Conservation (phyloP, 768 basidiomycete genomes). For the Myochromella boudieri region DNA sequence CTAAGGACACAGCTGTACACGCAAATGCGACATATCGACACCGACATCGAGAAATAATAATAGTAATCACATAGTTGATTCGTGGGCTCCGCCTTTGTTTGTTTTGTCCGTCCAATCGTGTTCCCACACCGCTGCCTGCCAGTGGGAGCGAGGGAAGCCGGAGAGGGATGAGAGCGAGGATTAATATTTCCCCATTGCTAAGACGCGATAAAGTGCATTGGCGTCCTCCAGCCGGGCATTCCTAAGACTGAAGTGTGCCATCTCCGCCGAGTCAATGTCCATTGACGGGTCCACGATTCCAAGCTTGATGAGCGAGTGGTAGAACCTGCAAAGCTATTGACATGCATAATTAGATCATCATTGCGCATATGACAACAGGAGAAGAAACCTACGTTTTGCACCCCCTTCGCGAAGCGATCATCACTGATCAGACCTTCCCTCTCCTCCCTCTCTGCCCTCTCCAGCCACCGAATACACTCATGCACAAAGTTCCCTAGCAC, state of each 20-base stretch:
- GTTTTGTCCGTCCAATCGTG: not conserved
- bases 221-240: conserved; percentile 78
- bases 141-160: not conserved
- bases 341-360: not conserved
- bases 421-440: conserved; percentile 67
- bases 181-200: conserved; percentile 49
- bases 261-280: conserved; percentile 75
- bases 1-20: conserved; percentile 8
- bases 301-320: conserved; percentile 65
- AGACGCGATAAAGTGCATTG: conserved; percentile 64
- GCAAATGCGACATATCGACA: no score
- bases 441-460: conserved; percentile 68
- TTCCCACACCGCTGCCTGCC: no score
- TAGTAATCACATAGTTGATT: conserved; percentile 15
- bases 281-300: conserved; percentile 58
- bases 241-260: conserved; percentile 73
- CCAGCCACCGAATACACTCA: conserved; percentile 67
- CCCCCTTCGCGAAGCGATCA: conserved; percentile 70
- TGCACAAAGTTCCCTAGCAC: conserved; percentile 73
- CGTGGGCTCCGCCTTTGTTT: not conserved
- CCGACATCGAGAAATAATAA: conserved; percentile 5
- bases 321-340: conserved; percentile 73
- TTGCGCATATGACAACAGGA: not conserved
- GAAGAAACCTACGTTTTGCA: conserved; percentile 65
- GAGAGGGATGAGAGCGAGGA: not conserved